Percentiles rank a stretch among this genome's conserved stretches.
Evolutionary conservation across 2,329 filamentous ascomycete species (phyloP).

Genomic region (Peltaster fructicola): DNA sequence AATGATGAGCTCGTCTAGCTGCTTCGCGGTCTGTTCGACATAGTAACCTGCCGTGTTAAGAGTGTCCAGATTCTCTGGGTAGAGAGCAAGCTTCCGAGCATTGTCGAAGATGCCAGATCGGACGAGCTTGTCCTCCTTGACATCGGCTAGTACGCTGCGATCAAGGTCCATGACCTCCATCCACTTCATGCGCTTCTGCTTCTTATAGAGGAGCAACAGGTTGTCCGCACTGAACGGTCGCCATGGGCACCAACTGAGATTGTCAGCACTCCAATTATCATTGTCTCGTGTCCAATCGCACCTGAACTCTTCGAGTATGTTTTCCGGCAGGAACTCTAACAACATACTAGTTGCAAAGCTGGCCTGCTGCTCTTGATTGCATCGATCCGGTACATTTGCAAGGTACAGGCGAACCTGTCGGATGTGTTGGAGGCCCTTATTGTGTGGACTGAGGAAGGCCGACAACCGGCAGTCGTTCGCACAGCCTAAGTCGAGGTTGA

Average conservation of each 20-base stretch:
- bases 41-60: conserved; percentile 27
- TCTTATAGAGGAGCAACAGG: conserved; percentile 28
- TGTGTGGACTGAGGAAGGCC: conserved; percentile 28
- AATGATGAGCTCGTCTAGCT: conserved; percentile 29
- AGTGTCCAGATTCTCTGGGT: conserved; percentile 28
- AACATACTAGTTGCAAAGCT: conserved; percentile 32
- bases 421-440: conserved; percentile 30
- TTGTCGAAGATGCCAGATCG: conserved; percentile 25
- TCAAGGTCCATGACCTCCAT: conserved; percentile 31
- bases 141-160: conserved; percentile 22
- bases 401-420: conserved; percentile 30
- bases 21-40: conserved; percentile 22
- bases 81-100: conserved; percentile 27
- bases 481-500: conserved; percentile 29
- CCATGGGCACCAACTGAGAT: conserved; percentile 30
- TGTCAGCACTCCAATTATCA: conserved; percentile 9
- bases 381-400: conserved; percentile 26
- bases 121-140: conserved; percentile 23
- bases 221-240: conserved; percentile 30
- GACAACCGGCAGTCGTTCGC: conserved; percentile 26
- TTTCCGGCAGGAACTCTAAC: conserved; percentile 30
- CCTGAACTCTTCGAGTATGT: conserved; percentile 31
- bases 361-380: conserved; percentile 26
- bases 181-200: conserved; percentile 31
- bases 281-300: conserved; percentile 4